Conservation (phyloP, 176 grass and related monocot species). For the Tillandsia fasciculata region DNA sequence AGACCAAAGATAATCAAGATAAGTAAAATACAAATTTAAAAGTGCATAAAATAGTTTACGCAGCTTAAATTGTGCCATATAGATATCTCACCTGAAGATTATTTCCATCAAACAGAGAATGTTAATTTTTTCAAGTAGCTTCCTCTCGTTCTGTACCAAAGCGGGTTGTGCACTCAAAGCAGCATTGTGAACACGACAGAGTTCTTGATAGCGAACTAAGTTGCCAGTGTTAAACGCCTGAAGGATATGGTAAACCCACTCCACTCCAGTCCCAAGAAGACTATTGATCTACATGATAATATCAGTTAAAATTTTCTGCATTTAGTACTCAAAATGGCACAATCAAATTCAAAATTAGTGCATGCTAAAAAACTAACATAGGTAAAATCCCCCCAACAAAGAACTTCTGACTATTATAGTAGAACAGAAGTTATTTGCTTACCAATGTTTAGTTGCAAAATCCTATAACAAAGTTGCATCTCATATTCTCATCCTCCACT, state of each 20-base stretch:
- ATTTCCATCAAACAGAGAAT: constrained; percentile 98
- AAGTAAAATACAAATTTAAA: not conserved
- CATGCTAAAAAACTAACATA: not conserved
- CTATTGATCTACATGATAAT: constrained; percentile 63
- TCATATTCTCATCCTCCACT: no score
- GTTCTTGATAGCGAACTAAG: constrained; percentile 72
- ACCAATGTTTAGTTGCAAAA: no score
- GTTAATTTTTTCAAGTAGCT: constrained; percentile 92
- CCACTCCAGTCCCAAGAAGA: constrained; percentile 74
- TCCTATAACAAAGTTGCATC: no score
- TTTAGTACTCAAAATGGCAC: not conserved
- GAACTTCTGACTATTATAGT: no score
- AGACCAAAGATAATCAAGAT: constrained; percentile 11
- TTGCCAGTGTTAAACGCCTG: constrained; percentile 82
- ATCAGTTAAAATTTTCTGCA: not conserved
- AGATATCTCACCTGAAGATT: constrained; percentile 65
- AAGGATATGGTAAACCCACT: constrained; percentile 92
- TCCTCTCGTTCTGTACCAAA: constrained; percentile 60
- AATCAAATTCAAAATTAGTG: not conserved
- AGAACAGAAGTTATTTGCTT: no score
- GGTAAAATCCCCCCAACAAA: not conserved
- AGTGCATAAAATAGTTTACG: not conserved
- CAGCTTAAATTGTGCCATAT: not conserved
- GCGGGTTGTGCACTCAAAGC: constrained; percentile 79
- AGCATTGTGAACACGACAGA: constrained; percentile 70